A percentile compares a stretch with the other conserved stretches of the same genome.
Conservation (phyloP, 2,329 filamentous ascomycete genomes). For the Emmonsia crescens region DNA sequence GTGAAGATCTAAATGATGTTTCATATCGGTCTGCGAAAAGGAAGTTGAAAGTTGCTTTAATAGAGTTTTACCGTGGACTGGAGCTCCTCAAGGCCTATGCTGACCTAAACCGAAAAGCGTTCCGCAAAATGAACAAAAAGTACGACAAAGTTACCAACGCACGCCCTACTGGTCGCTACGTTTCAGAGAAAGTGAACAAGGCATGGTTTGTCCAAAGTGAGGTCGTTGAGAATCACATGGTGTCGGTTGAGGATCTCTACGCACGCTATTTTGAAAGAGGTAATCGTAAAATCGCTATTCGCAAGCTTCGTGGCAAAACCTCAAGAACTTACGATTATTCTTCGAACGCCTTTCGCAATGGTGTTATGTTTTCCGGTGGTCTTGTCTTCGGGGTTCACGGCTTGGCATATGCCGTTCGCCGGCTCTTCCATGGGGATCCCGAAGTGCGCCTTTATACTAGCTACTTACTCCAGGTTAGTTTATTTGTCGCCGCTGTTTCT, state of each 20-base stretch:
- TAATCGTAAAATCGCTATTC: constrained; percentile 81
- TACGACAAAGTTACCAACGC: constrained; percentile 86
- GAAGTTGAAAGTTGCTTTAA: constrained; percentile 80
- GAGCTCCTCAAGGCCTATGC: constrained; percentile 89
- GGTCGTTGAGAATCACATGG: constrained; percentile 67
- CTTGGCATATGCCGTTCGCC: constrained; percentile 47
- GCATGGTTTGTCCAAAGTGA: constrained; percentile 89
- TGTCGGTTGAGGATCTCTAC: constrained; percentile 79
- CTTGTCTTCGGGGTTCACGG: constrained; percentile 57
- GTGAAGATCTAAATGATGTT: constrained; percentile 47
- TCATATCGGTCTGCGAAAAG: constrained; percentile 80
- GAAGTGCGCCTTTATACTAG: constrained; percentile 44
- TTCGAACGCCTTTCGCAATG: constrained; percentile 49
- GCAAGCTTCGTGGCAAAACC: constrained; percentile 68
- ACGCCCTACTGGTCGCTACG: constrained; percentile 65
- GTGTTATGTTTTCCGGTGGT: constrained; percentile 58
- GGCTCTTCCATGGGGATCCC: constrained; percentile 38
- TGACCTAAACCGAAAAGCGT: constrained; percentile 80
- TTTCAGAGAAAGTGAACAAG: constrained; percentile 83
- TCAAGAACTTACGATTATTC: constrained; percentile 49
- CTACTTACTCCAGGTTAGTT: constrained; percentile 56
- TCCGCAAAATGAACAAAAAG: constrained; percentile 97
- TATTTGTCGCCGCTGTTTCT: constrained; percentile 2
- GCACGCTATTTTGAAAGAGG: constrained; percentile 88
- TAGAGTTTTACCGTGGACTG: constrained; percentile 86